Conservation (phyloP, 2,329 filamentous ascomycete genomes). For the Dryadomyces quercus-mongolicae region DNA sequence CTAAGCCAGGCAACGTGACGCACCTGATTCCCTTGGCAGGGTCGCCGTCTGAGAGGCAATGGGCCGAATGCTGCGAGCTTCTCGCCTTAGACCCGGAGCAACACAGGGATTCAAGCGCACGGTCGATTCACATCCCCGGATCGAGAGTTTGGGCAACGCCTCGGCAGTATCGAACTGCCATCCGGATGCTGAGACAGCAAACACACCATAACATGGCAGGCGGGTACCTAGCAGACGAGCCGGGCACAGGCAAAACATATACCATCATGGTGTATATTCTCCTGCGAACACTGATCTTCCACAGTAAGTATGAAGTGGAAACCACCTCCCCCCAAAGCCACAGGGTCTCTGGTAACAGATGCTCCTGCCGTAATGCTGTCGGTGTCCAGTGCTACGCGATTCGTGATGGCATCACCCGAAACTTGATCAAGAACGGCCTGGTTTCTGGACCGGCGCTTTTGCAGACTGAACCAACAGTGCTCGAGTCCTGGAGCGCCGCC, state of each 20-base stretch:
- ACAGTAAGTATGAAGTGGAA: not conserved
- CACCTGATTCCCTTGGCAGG: not conserved
- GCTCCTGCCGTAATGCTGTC: slow-evolving; percentile 2
- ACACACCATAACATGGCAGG: not conserved
- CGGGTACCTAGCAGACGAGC: slow-evolving; percentile 8
- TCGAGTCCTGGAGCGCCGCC: slow-evolving; percentile 2
- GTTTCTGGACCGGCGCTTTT: slow-evolving; percentile 2
- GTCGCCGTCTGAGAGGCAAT: not conserved
- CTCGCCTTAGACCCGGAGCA: slow-evolving; percentile 2
- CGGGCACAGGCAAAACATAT: slow-evolving; percentile 7
- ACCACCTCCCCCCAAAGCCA: not conserved
- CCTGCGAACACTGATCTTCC: slow-evolving; percentile 5
- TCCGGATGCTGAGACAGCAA: slow-evolving; percentile 5
- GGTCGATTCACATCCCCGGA: slow-evolving; percentile 6
- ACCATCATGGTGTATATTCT: slow-evolving; percentile 1
- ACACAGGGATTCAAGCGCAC: slow-evolving; percentile 2
- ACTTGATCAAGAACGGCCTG: not conserved
- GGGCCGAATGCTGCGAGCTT: slow-evolving; percentile 5
- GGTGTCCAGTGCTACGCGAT: slow-evolving; percentile 6
- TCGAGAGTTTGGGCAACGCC: slow-evolving; percentile 3
- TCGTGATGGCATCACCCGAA: not conserved
- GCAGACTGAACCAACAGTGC: not conserved
- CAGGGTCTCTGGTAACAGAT: not conserved
- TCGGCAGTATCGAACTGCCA: slow-evolving; percentile 5
- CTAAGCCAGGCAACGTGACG: not conserved